Conservation (phyloP, 371 early-diverging fungal genomes). For the Chytridium lagenaria region DNA sequence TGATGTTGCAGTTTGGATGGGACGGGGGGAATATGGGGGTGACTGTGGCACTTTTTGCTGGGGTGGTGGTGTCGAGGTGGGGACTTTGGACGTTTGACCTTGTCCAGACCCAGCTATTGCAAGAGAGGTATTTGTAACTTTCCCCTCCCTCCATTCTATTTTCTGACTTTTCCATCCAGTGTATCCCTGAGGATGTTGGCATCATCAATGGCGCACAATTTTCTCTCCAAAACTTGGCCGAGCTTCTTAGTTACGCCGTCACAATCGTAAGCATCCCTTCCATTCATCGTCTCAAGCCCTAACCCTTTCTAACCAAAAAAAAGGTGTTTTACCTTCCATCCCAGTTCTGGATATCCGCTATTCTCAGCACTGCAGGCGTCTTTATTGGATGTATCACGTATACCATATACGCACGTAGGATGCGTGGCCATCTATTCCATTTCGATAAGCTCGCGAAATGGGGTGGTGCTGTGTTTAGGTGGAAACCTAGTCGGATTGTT, state of each 20-base stretch:
- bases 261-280: constrained; percentile 38
- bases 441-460: constrained; percentile 28
- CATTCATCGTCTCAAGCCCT: constrained; percentile 11
- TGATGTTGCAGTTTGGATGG: constrained; percentile 20
- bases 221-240: constrained; percentile 59
- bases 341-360: constrained; percentile 53
- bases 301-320: too few relatives aligned
- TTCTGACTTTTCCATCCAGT: constrained; percentile 11
- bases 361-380: constrained; percentile 48
- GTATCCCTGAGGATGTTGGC: constrained; percentile 42
- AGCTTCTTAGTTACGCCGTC: constrained; percentile 43
- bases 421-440: constrained; percentile 58
- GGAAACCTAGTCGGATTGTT: too few relatives aligned
- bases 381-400: constrained; percentile 49
- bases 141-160: background rate
- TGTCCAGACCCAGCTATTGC: constrained; percentile 58
- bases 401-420: constrained; percentile 37
- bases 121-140: constrained; percentile 42
- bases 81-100: constrained; percentile 65
- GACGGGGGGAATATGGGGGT: background rate
- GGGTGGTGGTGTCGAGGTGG: constrained; percentile 54
- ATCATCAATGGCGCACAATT: constrained; percentile 55
- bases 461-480: too few relatives aligned
- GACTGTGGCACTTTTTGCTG: constrained; percentile 43
- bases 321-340: constrained; percentile 51